phyloP scores from a whole-genome alignment of 2,329 filamentous ascomycete genomes.

The Trichoderma gracile region DNA sequence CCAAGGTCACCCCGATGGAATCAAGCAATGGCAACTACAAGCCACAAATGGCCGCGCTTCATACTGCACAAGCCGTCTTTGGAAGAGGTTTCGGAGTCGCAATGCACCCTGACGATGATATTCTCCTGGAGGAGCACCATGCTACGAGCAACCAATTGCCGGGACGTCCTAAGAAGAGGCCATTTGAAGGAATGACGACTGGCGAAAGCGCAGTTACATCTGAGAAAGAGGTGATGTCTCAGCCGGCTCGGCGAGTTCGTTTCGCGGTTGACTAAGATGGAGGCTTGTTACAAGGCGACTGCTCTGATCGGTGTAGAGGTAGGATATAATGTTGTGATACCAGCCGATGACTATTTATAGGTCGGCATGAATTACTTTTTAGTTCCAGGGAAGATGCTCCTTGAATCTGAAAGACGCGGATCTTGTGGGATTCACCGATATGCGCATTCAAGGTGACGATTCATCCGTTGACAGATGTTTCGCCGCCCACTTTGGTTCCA shows the following conservation, averaged over 20 bases:
- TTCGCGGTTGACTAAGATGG: conserved; percentile 33
- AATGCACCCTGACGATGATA: conserved; percentile 49
- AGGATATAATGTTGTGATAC: neutral
- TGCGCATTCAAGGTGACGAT: neutral
- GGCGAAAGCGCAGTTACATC: neutral
- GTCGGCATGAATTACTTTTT: neutral
- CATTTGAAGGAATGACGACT: conserved; percentile 24
- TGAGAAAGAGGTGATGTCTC: conserved; percentile 29
- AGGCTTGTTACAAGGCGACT: neutral
- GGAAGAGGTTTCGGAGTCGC: conserved; percentile 48
- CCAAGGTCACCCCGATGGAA: conserved; percentile 45
- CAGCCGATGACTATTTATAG: neutral
- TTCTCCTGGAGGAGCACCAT: conserved; percentile 38
- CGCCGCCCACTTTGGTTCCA: neutral
- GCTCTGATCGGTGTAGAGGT: conserved; percentile 5
- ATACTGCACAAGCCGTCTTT: conserved; percentile 52
- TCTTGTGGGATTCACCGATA: neutral
- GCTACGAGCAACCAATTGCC: neutral
- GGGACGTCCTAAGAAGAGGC: conserved; percentile 31
- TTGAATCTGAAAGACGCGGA: neutral
- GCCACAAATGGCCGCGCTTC: conserved; percentile 52
- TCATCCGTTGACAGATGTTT: too few relatives aligned
- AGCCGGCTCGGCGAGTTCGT: conserved; percentile 38
- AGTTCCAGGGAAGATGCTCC: neutral
- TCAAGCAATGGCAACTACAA: conserved; percentile 37